Base-by-base conservation (phyloP, 2,329 filamentous ascomycete species). In the Cladosporium sp. region DNA sequence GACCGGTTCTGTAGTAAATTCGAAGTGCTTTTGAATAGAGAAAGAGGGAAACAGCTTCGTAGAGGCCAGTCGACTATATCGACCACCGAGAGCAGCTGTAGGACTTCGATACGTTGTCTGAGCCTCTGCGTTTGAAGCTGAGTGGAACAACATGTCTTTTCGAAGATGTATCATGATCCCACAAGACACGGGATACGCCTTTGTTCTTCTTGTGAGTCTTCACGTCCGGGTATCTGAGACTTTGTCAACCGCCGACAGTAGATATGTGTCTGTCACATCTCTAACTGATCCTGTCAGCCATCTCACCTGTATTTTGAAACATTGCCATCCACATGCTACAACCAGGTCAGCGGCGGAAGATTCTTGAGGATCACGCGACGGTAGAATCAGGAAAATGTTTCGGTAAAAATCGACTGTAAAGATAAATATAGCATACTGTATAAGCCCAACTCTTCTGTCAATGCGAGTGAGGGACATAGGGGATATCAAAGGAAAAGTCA, bases 381-480 rank as follows among this genome's bases (percentile, higher is more conserved):
- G n/a, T 28, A 2, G 5, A 51, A 11, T 3, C 3, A 51, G 13
- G 25, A 49, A 18, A 13, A 28, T 16, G 16, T 18, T 13, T 51
- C 25, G 23, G 26, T 7, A n/a, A 51, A 51, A 28, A n/a, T n/a
- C 23, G 48, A 28, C 48, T 6, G 13, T 25, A 28, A 51, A 16
- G 23, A 16, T 28, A 51, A 26, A 25, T 51, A 51, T 25, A 26
- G 48, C 23, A 28, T 28, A 51, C 48, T 51, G 23, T 51, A 51
- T 51, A 46, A 21, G 48, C 23, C 48, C 48, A 18, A 51, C 48
- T 51, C 48, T 51, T 25, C 48, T 51, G 48, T 51, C 48, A 51
- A 51, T 51, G 48, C 48, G 48, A 51, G 48, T 51, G 23, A 25
- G 26, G 26, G 48, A 51, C 48, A 51, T 51, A 51, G 48, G 48